Percentiles rank a stretch among this genome's conserved stretches.
Evolutionary conservation across 805 yeast species (phyloP).

Genomic region (Metschnikowia cubensis): DNA sequence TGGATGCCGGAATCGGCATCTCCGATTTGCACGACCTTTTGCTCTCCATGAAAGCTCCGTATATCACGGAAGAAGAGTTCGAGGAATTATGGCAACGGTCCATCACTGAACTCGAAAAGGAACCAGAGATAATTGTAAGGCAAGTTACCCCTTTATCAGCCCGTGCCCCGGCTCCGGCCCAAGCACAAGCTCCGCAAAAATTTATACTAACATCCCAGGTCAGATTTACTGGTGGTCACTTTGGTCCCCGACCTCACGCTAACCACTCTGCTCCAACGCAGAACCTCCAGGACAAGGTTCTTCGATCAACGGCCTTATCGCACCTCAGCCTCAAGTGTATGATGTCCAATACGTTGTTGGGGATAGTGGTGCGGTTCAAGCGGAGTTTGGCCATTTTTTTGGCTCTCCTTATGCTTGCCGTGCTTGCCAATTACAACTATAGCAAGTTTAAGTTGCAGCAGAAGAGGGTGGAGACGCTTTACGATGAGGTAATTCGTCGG

Average conservation of each 20-base stretch:
- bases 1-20: constrained; percentile 48
- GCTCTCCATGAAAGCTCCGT: constrained; percentile 42
- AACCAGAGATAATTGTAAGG: constrained; percentile 75
- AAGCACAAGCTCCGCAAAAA: background rate
- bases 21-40: constrained; percentile 52
- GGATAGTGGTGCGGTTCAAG: constrained; percentile 28
- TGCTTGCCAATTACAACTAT: constrained; percentile 28
- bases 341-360: constrained; percentile 48
- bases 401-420: constrained; percentile 14
- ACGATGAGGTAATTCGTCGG: constrained; percentile 46
- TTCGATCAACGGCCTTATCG: constrained; percentile 71
- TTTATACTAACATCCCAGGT: constrained; percentile 28
- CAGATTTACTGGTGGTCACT: constrained; percentile 18
- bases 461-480: constrained; percentile 42
- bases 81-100: constrained; percentile 71
- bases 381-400: constrained; percentile 13
- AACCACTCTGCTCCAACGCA: constrained; percentile 38
- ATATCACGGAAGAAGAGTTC: constrained; percentile 58
- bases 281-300: constrained; percentile 46
- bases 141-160: constrained; percentile 43
- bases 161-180: background rate
- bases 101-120: constrained; percentile 54
- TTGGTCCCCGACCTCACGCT: constrained; percentile 25
- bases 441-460: constrained; percentile 35
- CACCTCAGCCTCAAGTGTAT: constrained; percentile 57